Evolutionary conservation across 169 alveolate genomes (phyloP), one percentile per base, ranked within the genome.

Genomic region (Babesia bigemina): DNA sequence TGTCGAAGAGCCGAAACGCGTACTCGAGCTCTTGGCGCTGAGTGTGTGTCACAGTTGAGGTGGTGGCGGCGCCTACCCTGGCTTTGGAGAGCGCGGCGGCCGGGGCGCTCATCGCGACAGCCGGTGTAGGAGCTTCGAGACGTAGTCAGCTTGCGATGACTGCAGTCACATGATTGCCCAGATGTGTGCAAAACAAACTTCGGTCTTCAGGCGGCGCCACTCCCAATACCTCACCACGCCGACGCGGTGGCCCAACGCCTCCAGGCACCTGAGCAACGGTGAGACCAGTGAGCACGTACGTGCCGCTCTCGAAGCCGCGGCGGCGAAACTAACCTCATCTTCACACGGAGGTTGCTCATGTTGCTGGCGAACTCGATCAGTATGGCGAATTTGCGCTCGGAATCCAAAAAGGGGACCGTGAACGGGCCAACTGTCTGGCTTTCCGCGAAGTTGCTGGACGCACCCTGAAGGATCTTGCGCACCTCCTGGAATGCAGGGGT

Each of bases 181-280:
- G 33, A 26, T 58, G 62, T 71, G 73, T 63, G 29, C 24, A 28
- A 16, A n/a, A 82, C 62, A 7, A 24, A 83, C 90, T 70, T 83
- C 86, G 10, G 86, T 83, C 58, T 63, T 75, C n/a, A 75, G 62
- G 19, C 83, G 63, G 39, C 90, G 71, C 90, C 90, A 83, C 55
- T 75, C 90, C 90, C 90, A 83, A 83, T 83, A 83, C 60, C 48
- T 83, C 26, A 83, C 87, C 24, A 73, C 61, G 21, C 71, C 71
- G n/a, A 65, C 75, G 45, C 56, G 45, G 70, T 83, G 67, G 19
- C 82, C 90, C 74, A 74, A 62, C 52, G 77, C 62, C 74, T 70
- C 75, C 22, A 83, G 75, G 57, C 70, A 60, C 63, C 90, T 83
- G 57, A 28, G 33, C 24, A 33, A 45, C 39, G 6, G 12, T 47